Evolutionary conservation across 2,329 filamentous ascomycete species (phyloP).

Genomic region (Chalaropsis ovoidea): DNA sequence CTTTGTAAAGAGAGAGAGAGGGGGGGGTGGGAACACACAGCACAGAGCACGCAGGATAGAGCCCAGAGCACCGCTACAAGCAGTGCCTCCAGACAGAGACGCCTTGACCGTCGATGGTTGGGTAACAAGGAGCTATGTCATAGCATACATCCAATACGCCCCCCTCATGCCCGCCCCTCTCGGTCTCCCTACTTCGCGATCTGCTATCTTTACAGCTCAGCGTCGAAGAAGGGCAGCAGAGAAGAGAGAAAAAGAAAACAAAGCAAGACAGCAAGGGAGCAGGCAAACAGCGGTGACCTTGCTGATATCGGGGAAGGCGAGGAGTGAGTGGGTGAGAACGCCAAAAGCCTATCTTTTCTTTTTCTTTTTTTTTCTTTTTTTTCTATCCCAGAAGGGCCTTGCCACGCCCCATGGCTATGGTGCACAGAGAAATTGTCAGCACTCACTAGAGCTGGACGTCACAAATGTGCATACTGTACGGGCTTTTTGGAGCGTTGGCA

Average conservation of each 20-base stretch:
- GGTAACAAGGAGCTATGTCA: background rate
- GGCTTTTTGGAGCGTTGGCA: background rate
- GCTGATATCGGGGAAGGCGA: background rate
- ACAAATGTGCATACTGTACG: constrained; percentile 5
- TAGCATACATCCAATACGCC: background rate
- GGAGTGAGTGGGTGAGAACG: background rate
- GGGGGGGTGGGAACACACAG: background rate
- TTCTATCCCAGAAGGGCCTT: background rate
- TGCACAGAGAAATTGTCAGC: constrained; percentile 7
- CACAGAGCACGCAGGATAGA: background rate
- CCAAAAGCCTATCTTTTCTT: background rate
- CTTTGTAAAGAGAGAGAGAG: background rate
- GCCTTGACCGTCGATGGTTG: background rate
- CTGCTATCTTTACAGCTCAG: constrained; percentile 1
- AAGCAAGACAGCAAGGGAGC: background rate
- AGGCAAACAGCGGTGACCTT: background rate
- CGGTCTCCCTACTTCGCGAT: constrained; percentile 5
- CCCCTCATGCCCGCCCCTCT: too few relatives aligned
- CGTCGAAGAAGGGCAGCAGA: background rate
- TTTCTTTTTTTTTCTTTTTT: background rate
- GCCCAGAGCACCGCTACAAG: background rate
- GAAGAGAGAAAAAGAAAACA: background rate
- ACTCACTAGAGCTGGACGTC: background rate
- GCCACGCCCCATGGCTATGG: background rate
- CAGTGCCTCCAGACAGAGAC: background rate